A percentile compares a stretch with the other conserved stretches of the same genome.
Evolutionary conservation across 129 eudicot species (phyloP).

Genomic region (Centella asiatica): DNA sequence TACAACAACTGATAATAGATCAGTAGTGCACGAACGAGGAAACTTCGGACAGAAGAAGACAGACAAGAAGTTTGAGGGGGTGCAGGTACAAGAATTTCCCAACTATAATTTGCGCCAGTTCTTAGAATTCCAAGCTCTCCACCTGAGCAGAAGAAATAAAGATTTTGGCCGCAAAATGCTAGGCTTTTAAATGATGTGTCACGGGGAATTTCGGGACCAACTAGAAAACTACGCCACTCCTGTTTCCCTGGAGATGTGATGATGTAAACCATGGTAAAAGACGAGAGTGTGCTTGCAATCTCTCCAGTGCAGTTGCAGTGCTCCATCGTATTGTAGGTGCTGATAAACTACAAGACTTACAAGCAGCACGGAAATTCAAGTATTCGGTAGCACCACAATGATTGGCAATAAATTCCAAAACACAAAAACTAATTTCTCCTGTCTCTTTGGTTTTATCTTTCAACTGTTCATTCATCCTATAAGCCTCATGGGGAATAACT

Average conservation of each 20-base stretch:
- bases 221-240: background rate
- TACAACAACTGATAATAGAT: constrained; percentile 2
- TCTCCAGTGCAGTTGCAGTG: background rate
- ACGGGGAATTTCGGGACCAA: background rate
- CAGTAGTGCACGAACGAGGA: background rate
- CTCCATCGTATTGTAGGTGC: no score
- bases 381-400: no score
- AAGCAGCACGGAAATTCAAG: no score
- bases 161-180: background rate
- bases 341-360: no score
- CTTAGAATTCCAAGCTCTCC: background rate
- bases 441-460: no score
- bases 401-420: no score
- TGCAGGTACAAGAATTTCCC: background rate
- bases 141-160: background rate
- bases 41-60: background rate
- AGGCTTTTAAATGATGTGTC: background rate
- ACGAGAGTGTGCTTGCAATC: background rate
- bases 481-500: background rate
- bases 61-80: background rate
- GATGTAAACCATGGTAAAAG: constrained; percentile 12
- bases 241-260: background rate
- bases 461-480: background rate
- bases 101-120: background rate
- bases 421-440: no score